Base-by-base conservation (phyloP, 1,284 basidiomycete genomes). In the Leucoagaricus sp. region DNA sequence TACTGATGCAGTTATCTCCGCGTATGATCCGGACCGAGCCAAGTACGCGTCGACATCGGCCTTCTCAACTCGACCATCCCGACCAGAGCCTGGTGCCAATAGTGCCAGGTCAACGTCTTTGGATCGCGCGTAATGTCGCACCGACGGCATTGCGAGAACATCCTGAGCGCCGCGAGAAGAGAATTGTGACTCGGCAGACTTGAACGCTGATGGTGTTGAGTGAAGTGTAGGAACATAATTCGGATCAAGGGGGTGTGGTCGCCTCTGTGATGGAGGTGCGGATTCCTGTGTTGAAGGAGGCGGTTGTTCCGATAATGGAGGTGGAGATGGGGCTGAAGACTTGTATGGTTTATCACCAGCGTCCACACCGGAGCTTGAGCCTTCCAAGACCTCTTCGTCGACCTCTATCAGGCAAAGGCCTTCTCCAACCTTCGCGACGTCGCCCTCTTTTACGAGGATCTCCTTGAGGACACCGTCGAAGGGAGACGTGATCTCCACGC, bases 401-500 rank as follows among this genome's bases (percentile, higher is more conserved):
- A 89, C 86, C 63, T 94, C 87, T 53, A 97, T 95, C 25, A 87
- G 72, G 71, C 94, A 97, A 1, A 98, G 75, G 5, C 87, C 85
- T 46, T 83, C 76, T 23, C 95, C 94, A 15, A 97, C 95, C 67
- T 93, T 94, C 34, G 93, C 90, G 12, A 95, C 83, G 64, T 93
- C 84, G 17, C 95, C 95, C 61, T 90, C 91, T 60, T 87, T 78
- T 23, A 93, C 90, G 4, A 92, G 79, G 15, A 96, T 73, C 54
- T 87, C 78, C 58, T 79, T 85, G 45, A 97, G 77, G 29, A 83
- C 77, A 1, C 95, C 95, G 31, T 94, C 86, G 64, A 84, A 94
- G 0, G 94, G 93, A 57, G 88, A 91, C 0, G 95, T 97, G 58
- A 97, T 93, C 69, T 97, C 95, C 25, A 97, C 95, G 63, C 88